phyloP scores from a whole-genome alignment of 352 stramenopile species.

The Pythium angustatum region DNA sequence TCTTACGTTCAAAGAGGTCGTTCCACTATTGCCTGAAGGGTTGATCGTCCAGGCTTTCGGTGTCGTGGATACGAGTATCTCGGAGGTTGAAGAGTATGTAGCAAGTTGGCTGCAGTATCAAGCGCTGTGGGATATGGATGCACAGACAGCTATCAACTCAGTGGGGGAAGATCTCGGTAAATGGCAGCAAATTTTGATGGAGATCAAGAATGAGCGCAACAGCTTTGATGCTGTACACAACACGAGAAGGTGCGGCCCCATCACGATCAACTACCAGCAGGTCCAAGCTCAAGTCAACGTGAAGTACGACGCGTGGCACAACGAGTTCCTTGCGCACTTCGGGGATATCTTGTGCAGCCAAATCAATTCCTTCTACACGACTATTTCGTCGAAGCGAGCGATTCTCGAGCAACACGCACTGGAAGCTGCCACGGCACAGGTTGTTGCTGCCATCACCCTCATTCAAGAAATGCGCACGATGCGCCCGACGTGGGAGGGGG shows the following conservation, averaged over 20 bases:
- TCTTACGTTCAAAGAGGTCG: slow-evolving; percentile 68
- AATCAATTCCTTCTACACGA: slow-evolving; percentile 90
- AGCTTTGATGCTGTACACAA: slow-evolving; percentile 93
- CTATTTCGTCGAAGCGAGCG: slow-evolving; percentile 80
- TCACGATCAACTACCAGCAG: slow-evolving; percentile 91
- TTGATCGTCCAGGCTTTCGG: slow-evolving; percentile 79
- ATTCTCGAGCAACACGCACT: slow-evolving; percentile 95
- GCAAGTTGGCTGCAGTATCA: slow-evolving; percentile 98
- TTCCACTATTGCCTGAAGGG: slow-evolving; percentile 54
- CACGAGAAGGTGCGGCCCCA: slow-evolving; percentile 89
- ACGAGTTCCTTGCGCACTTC: slow-evolving; percentile 97
- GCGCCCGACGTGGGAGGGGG: slow-evolving; percentile 65
- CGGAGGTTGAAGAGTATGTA: slow-evolving; percentile 92
- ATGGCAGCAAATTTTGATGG: slow-evolving; percentile 97
- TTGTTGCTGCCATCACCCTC: slow-evolving; percentile 92
- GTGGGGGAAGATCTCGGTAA: slow-evolving; percentile 95
- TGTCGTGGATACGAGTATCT: slow-evolving; percentile 72
- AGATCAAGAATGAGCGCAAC: slow-evolving; percentile 94
- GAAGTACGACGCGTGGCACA: slow-evolving; percentile 99
- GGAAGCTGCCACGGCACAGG: slow-evolving; percentile 95
- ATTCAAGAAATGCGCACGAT: slow-evolving; percentile 88
- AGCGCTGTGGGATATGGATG: slow-evolving; percentile 98
- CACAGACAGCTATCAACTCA: slow-evolving; percentile 90
- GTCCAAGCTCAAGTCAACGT: slow-evolving; percentile 94
- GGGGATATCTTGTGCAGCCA: slow-evolving; percentile 92